Evolutionary conservation across 2,329 filamentous ascomycete genomes (phyloP).

Genomic region (Arachnomyces sp.): DNA sequence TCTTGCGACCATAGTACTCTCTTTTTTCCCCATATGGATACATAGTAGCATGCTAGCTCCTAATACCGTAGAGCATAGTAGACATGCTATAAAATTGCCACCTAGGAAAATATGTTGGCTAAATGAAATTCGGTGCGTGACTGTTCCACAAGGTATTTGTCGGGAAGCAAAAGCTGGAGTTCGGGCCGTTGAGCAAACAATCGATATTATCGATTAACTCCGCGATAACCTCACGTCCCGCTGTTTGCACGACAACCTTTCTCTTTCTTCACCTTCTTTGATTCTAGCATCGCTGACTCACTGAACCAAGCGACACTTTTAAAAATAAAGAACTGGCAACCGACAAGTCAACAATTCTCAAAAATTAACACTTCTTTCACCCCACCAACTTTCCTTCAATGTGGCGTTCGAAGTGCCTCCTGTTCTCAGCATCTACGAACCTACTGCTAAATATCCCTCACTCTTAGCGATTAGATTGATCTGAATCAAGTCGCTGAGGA

Average conservation of each 20-base stretch:
- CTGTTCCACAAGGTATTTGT: too few relatives aligned
- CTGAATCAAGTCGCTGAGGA: constrained; percentile 6
- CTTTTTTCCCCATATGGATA: too few relatives aligned
- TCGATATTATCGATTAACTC: constrained; percentile 2
- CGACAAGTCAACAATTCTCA: background rate
- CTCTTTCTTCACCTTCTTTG: background rate
- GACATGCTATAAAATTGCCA: too few relatives aligned
- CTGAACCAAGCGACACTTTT: constrained; percentile 1
- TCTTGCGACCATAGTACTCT: too few relatives aligned
- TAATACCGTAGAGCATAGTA: too few relatives aligned
- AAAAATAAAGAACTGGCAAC: background rate
- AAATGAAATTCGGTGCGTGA: background rate
- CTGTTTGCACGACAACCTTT: too few relatives aligned
- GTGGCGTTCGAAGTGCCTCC: constrained; percentile 29
- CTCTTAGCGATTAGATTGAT: too few relatives aligned
- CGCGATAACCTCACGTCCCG: constrained; percentile 1
- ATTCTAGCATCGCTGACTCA: constrained; percentile 1
- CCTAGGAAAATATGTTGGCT: too few relatives aligned
- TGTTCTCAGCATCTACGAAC: too few relatives aligned
- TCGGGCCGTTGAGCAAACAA: background rate
- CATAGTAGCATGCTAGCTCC: too few relatives aligned
- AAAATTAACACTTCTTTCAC: background rate
- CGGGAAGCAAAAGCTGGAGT: background rate
- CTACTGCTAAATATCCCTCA: too few relatives aligned
- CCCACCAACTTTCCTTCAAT: constrained; percentile 20